phyloP scores from a whole-genome alignment of 139 green algal species.

The Auxenochlorella pyrenoidosa region DNA sequence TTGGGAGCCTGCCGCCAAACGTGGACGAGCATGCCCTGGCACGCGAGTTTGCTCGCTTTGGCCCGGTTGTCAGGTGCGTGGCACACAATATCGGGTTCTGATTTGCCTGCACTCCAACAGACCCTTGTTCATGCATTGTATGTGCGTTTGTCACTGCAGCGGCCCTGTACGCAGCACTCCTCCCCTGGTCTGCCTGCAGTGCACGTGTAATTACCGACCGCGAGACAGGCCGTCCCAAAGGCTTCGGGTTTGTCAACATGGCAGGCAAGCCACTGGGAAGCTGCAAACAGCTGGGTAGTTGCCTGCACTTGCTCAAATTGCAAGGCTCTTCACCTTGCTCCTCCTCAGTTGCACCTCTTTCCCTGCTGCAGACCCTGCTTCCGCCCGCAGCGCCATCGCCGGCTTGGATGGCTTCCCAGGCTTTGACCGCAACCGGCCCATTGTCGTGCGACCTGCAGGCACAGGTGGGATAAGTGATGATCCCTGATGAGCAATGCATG shows the following conservation, averaged over 20 bases:
- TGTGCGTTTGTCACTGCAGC: background rate
- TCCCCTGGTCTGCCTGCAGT: background rate
- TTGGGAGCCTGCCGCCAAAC: constrained; percentile 38
- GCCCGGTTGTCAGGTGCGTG: constrained; percentile 44
- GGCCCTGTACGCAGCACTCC: background rate
- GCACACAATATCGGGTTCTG: too few relatives aligned
- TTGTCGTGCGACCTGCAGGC: constrained; percentile 42
- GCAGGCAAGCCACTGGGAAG: constrained; percentile 9
- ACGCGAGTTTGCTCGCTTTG: constrained; percentile 49
- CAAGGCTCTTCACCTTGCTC: background rate
- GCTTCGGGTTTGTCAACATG: constrained; percentile 76
- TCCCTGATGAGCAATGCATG: background rate
- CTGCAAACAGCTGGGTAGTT: background rate
- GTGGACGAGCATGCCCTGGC: constrained; percentile 39
- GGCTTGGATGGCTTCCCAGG: constrained; percentile 43
- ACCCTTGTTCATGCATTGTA: background rate
- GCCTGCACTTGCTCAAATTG: background rate
- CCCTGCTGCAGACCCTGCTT: constrained; percentile 7
- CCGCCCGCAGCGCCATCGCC: constrained; percentile 37
- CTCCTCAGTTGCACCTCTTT: background rate
- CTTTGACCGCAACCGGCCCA: constrained; percentile 30
- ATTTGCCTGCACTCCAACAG: background rate
- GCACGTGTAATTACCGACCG: constrained; percentile 62
- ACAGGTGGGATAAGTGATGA: background rate
- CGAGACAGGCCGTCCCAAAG: constrained; percentile 53